Evolutionary conservation across 129 eudicot species (phyloP).

Genomic region (Arctium lappa): DNA sequence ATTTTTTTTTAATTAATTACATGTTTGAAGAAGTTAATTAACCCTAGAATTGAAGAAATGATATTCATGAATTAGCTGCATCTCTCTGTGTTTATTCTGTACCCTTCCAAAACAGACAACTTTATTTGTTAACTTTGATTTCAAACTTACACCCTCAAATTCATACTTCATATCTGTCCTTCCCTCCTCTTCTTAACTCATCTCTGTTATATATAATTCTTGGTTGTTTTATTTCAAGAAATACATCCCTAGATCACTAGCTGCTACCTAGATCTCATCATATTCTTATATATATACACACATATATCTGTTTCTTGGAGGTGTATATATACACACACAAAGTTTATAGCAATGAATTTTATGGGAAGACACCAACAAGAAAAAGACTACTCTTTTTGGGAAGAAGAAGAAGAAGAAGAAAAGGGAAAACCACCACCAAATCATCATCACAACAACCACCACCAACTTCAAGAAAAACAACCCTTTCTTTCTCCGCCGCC

Average conservation of each 20-base stretch:
- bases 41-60: not conserved
- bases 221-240: not conserved
- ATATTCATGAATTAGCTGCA: constrained; percentile 13
- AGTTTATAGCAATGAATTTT: constrained; percentile 37
- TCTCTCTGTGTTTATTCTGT: not conserved
- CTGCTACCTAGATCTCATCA: not conserved
- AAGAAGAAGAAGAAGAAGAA: constrained; percentile 16
- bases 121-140: constrained; percentile 18
- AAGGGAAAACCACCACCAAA: constrained; percentile 8
- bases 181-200: not conserved
- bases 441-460: not conserved
- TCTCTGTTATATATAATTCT: not conserved
- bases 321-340: not conserved
- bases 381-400: constrained; percentile 13
- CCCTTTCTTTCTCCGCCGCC: constrained; percentile 16
- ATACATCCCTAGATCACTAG: not conserved
- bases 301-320: not conserved
- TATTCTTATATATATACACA: not conserved
- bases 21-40: not conserved
- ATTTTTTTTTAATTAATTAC: not conserved
- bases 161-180: not conserved
- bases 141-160: constrained; percentile 20
- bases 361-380: not conserved
- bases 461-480: constrained; percentile 9
- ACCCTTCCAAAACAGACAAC: constrained; percentile 21